Evolutionary conservation across 148 eudicot genomes (phyloP), one percentile per base, ranked within the genome.

Genomic region (Rhododendron kiyosumense): DNA sequence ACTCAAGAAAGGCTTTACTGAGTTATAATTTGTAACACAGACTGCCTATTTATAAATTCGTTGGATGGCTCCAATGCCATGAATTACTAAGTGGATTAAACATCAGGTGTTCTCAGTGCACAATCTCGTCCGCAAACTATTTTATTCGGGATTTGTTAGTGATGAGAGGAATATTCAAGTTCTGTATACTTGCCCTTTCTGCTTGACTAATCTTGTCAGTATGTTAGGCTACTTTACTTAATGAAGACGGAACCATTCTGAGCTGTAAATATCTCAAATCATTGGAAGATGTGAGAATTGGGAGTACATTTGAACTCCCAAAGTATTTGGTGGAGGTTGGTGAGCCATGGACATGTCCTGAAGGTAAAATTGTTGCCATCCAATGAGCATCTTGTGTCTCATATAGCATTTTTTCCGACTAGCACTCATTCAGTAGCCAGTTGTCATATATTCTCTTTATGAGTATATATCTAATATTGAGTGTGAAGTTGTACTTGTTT

Each of bases 261-360:
- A 24, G 87, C 88, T 83, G 57, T 26, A 86, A 73, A 83, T 86
- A 46, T 74, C 88, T 90, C 84, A 86, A 86, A 84, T 76, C 45
- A 84, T 86, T 87, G 22, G 89, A 90, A 81, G 48, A 86, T 85
- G 78, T 90, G 81, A 90, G 15, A 17, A 84, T 79, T 85, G 89
- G 89, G 59, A 90, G 86, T 79, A 59, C 81, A 78, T 84, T 84
- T 77, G 73, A 84, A 82, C 74, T 90, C 52, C 54, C 87, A 59
- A 90, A 81, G 52, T 90, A 86, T 73, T 84, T 87, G 46, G 89
- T 90, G 75, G 89, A 90, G 83, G 89, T 90, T 88, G 89, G 91
- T 28, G 88, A 90, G 76, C 87, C 84, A 76, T 75, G 85, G 20
- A 79, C 26, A 82, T 46, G 6, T 51, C 85, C 75, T 86, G 81